Conservation (phyloP, 305 asterid genomes). For the Rubia peregrina region DNA sequence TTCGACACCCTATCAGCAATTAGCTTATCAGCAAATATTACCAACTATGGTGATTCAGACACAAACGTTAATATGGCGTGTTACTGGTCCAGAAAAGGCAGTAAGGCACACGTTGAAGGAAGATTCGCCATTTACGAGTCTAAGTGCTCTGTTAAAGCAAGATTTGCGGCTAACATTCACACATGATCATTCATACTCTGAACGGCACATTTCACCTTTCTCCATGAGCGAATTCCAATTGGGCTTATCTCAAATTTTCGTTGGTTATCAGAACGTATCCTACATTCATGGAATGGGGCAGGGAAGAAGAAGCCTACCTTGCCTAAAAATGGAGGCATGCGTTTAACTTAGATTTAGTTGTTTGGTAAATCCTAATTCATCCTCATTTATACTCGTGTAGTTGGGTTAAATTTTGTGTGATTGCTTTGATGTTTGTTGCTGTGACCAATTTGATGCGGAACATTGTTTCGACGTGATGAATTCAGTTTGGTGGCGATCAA, state of each 20-base stretch:
- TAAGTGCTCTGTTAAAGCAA: background rate
- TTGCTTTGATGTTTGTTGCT: too few relatives aligned
- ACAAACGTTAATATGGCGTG: slow-evolving; percentile 4
- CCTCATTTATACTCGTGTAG: too few relatives aligned
- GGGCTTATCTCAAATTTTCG: background rate
- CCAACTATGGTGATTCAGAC: background rate
- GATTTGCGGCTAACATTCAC: background rate
- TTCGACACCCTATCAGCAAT: too few relatives aligned
- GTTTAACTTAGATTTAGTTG: too few relatives aligned
- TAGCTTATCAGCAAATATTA: background rate
- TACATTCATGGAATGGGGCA: background rate
- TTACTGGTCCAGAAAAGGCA: slow-evolving; percentile 10
- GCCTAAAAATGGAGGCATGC: background rate
- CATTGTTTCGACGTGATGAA: too few relatives aligned
- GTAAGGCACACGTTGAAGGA: background rate
- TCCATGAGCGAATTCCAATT: background rate
- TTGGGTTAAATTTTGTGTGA: too few relatives aligned
- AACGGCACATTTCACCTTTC: too few relatives aligned
- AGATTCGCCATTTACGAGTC: background rate
- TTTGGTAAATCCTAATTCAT: too few relatives aligned
- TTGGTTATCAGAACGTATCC: background rate
- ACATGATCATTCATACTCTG: too few relatives aligned
- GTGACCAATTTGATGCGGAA: too few relatives aligned
- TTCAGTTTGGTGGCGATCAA: too few relatives aligned
- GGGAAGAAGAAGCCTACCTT: background rate